Percentiles rank a stretch among this genome's conserved stretches.
These are phyloP conservation scores for Somion occarium DNA, from an alignment of 1,284 basidiomycete genomes.

Conservation along the genomic window DNA sequence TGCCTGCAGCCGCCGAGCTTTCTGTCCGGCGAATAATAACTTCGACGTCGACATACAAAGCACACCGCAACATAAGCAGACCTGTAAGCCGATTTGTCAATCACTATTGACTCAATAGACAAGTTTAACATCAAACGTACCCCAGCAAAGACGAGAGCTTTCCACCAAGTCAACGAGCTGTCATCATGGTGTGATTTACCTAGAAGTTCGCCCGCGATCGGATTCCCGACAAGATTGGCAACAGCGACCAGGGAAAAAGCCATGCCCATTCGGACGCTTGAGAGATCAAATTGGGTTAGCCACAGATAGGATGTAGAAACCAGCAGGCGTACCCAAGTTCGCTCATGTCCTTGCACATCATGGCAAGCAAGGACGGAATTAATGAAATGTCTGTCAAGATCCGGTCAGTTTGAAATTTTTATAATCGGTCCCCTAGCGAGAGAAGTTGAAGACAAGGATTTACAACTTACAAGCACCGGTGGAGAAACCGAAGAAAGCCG, in stretches of 20 bases:
- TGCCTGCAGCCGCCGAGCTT: background rate
- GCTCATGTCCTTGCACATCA: conserved; percentile 34
- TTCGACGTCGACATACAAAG: background rate
- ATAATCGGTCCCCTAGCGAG: too few relatives aligned
- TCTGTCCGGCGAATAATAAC: background rate
- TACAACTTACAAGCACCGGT: conserved; percentile 40
- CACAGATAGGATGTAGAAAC: conserved; percentile 5
- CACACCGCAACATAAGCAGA: background rate
- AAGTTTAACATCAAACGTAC: conserved; percentile 12
- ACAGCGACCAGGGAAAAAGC: conserved; percentile 21
- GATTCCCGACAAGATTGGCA: conserved; percentile 6
- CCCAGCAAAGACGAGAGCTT: conserved; percentile 36
- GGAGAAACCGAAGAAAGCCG: conserved; percentile 44
- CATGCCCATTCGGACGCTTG: conserved; percentile 46
- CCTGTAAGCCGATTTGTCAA: background rate
- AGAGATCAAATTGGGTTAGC: background rate
- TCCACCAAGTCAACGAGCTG: conserved; percentile 26
- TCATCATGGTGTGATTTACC: conserved; percentile 15
- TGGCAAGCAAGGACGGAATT: conserved; percentile 42
- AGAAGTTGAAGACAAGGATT: background rate
- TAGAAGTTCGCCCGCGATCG: conserved; percentile 31
- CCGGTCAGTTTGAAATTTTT: background rate
- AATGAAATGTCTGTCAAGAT: conserved; percentile 39
- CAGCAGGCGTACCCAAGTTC: conserved; percentile 39
- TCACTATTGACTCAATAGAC: background rate